A percentile compares a stretch with the other conserved stretches of the same genome.
Conservation (phyloP, 106 monocot genomes). For the Dendrobium catenatum region DNA sequence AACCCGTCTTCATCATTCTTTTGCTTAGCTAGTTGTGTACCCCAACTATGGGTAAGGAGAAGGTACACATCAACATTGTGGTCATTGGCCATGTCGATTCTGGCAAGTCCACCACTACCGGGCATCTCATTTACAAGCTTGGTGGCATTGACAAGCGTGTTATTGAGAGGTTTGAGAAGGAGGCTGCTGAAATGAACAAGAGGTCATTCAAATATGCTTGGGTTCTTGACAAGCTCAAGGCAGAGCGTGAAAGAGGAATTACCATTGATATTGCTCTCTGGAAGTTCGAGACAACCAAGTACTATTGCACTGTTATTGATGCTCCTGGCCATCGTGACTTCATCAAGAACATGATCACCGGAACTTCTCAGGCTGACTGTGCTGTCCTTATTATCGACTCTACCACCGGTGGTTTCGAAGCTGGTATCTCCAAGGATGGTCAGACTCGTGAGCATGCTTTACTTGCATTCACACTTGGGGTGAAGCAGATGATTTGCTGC, state of each 20-base stretch:
- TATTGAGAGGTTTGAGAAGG: slow-evolving; percentile 38
- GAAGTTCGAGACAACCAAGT: slow-evolving; percentile 38
- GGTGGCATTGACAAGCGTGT: slow-evolving; percentile 46
- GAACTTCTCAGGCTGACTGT: slow-evolving; percentile 36
- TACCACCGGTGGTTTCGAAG: slow-evolving; percentile 43
- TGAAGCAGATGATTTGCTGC: slow-evolving; percentile 40
- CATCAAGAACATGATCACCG: slow-evolving; percentile 42
- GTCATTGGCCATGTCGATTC: slow-evolving; percentile 44
- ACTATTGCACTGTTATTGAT: slow-evolving; percentile 43
- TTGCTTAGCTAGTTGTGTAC: neutral
- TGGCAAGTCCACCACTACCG: slow-evolving; percentile 35
- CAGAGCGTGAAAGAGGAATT: slow-evolving; percentile 34
- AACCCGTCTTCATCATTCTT: neutral
- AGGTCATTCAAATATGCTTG: slow-evolving; percentile 47
- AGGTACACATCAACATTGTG: slow-evolving; percentile 38
- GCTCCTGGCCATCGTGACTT: slow-evolving; percentile 42
- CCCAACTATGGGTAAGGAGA: slow-evolving; percentile 28
- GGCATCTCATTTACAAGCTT: slow-evolving; percentile 38
- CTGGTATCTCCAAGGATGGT: slow-evolving; percentile 39
- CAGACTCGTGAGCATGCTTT: slow-evolving; percentile 41
- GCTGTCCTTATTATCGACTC: slow-evolving; percentile 35
- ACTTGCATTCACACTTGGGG: slow-evolving; percentile 37
- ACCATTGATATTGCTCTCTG: slow-evolving; percentile 36
- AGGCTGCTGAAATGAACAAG: slow-evolving; percentile 44
- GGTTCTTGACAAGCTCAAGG: slow-evolving; percentile 47